Evolutionary conservation across 352 stramenopile genomes (phyloP), one percentile per base, ranked within the genome.

Genomic region (Globisporangium emineosum): DNA sequence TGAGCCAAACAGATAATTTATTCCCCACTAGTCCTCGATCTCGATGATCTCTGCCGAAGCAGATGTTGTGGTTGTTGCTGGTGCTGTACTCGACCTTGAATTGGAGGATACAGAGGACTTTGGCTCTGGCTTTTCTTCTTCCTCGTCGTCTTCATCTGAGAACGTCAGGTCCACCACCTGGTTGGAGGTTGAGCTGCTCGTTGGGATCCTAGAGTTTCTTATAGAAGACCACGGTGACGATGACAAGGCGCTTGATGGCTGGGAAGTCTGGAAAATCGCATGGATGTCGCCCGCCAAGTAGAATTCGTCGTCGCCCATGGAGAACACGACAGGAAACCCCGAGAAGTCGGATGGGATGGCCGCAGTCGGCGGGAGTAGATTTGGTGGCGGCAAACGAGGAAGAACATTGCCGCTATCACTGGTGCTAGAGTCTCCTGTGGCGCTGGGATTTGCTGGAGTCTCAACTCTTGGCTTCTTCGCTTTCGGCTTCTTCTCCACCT

Each of bases 281-380:
- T 74, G 65, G 13, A 88, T 62, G 35, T 86, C 79, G 9, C 77
- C 75, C 13, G 80, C 77, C 13, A 90, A 57, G 21, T 72, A 83
- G 40, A 78, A 79, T 5, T 74, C 77, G 15, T 76, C 72, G 49
- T 62, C 67, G 21, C 64, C 67, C 43, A 66, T 66, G 37, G 74
- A 65, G 30, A 81, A 64, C 53, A 83, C 65, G 8, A 78, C 70
- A 12, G 77, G 55, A 52, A 45, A 33, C 1, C 56, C 61, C 2
- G 63, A 60, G 21, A 64, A 45, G 6, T 64, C 45, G 17, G 21
- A 55, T 21, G 53, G 27, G 8, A 45, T 30, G 5, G 61, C 37
- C 54, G 40, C 40, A 27, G 10, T 27, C 12, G 19, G 23, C 15
- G 10, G 23, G 65, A 64, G 32, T 54, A 57, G 3, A 57, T 19